Conservation (phyloP, 345 rosid species). For the Brassica juncea region DNA sequence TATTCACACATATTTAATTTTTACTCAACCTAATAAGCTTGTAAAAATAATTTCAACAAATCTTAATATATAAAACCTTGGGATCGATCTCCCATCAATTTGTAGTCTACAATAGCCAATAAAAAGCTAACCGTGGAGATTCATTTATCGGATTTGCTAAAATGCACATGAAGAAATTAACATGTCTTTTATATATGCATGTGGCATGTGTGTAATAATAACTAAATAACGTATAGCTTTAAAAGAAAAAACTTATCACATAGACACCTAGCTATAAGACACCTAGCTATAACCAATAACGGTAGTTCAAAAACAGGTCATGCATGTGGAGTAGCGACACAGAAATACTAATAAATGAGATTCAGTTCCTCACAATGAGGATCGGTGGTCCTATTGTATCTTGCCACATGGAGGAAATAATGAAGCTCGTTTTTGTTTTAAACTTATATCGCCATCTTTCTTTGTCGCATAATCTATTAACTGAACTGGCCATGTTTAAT, state of each 20-base stretch:
- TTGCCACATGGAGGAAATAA: constrained; percentile 33
- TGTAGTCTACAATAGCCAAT: not conserved
- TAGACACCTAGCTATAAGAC: not conserved
- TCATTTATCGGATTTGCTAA: not conserved
- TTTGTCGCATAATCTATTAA: not conserved
- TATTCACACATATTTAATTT: too few relatives aligned
- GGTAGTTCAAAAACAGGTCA: constrained; percentile 26
- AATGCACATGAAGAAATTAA: not conserved
- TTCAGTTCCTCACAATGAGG: constrained; percentile 36
- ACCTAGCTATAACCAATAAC: not conserved
- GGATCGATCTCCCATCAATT: not conserved
- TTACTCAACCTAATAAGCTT: too few relatives aligned
- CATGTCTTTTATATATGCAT: not conserved
- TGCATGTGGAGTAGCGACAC: constrained; percentile 32
- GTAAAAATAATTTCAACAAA: too few relatives aligned
- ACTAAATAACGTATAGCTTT: not conserved
- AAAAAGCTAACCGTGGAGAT: not conserved
- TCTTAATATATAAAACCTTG: not conserved
- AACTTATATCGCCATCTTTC: not conserved
- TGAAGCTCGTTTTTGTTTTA: not conserved
- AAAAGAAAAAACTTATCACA: not conserved
- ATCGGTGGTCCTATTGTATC: constrained; percentile 19
- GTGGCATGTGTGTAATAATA: not conserved
- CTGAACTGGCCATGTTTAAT: not conserved
- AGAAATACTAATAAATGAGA: not conserved